These are phyloP conservation scores for Epichloe gansuensis DNA, from an alignment of 2,329 filamentous ascomycete genomes.

Conservation along the genomic window DNA sequence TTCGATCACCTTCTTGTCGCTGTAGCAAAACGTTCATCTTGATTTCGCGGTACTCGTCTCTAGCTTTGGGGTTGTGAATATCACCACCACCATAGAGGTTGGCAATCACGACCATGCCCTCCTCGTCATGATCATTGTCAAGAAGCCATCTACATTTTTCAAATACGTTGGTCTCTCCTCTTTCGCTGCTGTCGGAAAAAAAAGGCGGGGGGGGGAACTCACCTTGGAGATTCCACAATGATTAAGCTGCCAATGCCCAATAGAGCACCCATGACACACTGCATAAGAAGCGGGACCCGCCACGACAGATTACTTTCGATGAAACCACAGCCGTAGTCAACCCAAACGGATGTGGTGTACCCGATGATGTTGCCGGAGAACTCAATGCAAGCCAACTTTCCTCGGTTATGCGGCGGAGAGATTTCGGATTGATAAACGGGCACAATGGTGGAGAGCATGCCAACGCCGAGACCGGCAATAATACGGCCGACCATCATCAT, in stretches of 20 bases:
- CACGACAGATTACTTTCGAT: conserved; percentile 79
- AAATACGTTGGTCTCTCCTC: neutral
- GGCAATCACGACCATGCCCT: conserved; percentile 95
- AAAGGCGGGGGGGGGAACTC: conserved; percentile 13
- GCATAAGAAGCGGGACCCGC: conserved; percentile 80
- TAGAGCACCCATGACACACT: conserved; percentile 85
- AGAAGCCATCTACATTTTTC: conserved; percentile 63
- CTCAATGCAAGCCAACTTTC: conserved; percentile 92
- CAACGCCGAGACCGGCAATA: conserved; percentile 74
- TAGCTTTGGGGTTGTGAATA: conserved; percentile 81
- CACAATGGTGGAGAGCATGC: conserved; percentile 81
- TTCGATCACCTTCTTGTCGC: conserved; percentile 86
- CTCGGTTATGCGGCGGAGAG: conserved; percentile 89
- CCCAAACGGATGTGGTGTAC: conserved; percentile 94
- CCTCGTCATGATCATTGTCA: conserved; percentile 95
- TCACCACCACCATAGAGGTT: conserved; percentile 94
- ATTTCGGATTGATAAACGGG: conserved; percentile 93
- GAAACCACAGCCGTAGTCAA: conserved; percentile 92
- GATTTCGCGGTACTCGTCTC: conserved; percentile 95
- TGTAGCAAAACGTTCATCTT: conserved; percentile 94
- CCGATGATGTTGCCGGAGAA: conserved; percentile 96
- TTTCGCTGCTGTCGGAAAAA: neutral
- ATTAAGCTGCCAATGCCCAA: conserved; percentile 76
- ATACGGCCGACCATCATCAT: conserved; percentile 84
- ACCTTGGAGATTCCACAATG: conserved; percentile 95